phyloP scores from a whole-genome alignment of 305 asterid genomes.

The Fraxinus sp. region DNA sequence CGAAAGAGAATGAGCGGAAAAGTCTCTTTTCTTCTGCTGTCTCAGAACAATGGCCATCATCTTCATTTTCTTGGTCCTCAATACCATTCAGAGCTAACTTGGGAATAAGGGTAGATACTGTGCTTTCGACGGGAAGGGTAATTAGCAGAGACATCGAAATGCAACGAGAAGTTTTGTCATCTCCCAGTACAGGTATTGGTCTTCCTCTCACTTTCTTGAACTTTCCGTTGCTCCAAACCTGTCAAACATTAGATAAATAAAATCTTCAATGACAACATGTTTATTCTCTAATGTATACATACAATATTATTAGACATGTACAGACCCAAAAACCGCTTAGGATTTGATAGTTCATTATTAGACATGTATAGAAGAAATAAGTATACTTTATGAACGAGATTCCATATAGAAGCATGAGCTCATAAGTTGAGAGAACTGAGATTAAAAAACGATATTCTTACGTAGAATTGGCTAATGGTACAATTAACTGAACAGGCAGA shows the following conservation, averaged over 20 bases:
- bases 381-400: no score
- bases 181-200: slow-evolving; percentile 26
- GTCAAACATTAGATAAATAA: neutral
- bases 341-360: no score
- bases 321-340: no score
- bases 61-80: slow-evolving; percentile 1
- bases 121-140: slow-evolving; percentile 52
- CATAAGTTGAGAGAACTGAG: no score
- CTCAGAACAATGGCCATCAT: neutral
- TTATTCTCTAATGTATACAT: no score
- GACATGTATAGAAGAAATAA: no score
- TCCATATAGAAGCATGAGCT: no score
- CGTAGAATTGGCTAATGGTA: no score
- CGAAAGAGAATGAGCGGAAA: slow-evolving; percentile 53
- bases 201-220: slow-evolving; percentile 70
- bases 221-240: slow-evolving; percentile 92
- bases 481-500: no score
- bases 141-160: slow-evolving; percentile 49
- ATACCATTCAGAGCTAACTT: neutral
- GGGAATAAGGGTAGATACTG: slow-evolving; percentile 44
- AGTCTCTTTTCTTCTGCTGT: slow-evolving; percentile 22
- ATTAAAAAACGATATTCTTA: no score
- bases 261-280: no score
- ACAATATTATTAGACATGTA: no score
- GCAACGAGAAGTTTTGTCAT: neutral